Conservation (phyloP, 495 filamentous ascomycete genomes). For the Annulohypoxylon nitens region DNA sequence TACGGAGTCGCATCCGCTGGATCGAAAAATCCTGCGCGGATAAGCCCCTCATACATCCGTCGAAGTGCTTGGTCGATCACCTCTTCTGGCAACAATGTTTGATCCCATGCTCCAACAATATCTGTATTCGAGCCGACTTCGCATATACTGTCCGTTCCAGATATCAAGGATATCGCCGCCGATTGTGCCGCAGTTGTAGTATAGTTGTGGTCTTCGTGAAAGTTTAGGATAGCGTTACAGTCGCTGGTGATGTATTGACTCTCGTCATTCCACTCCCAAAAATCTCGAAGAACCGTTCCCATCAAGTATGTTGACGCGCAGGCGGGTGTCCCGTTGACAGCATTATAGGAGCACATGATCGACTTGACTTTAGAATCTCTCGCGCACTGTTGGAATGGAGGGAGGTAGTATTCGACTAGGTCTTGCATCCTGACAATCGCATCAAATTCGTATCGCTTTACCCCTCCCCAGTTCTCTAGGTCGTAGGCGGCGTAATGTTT, state of each 20-base stretch:
- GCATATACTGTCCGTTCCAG: slow-evolving; percentile 57
- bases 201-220: slow-evolving; percentile 55
- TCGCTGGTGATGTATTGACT: slow-evolving; percentile 60
- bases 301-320: slow-evolving; percentile 60
- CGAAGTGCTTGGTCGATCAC: slow-evolving; percentile 53
- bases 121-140: slow-evolving; percentile 49
- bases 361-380: slow-evolving; percentile 60
- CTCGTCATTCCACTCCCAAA: slow-evolving; percentile 61
- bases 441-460: slow-evolving; percentile 55
- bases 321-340: slow-evolving; percentile 60
- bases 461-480: slow-evolving; percentile 64
- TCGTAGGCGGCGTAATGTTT: slow-evolving; percentile 78
- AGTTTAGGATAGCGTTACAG: slow-evolving; percentile 60
- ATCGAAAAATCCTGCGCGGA: slow-evolving; percentile 57
- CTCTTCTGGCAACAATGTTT: slow-evolving; percentile 48
- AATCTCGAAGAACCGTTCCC: slow-evolving; percentile 58
- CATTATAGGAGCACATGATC: slow-evolving; percentile 64
- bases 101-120: slow-evolving; percentile 50
- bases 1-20: slow-evolving; percentile 44
- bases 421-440: slow-evolving; percentile 58
- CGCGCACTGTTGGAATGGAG: slow-evolving; percentile 61
- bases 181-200: slow-evolving; percentile 50
- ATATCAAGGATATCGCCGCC: slow-evolving; percentile 52
- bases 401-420: slow-evolving; percentile 63
- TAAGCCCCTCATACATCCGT: slow-evolving; percentile 54